Evolutionary conservation across 2,329 filamentous ascomycete genomes (phyloP), one percentile per base, ranked within the genome.

Genomic region (Chalara sp.): DNA sequence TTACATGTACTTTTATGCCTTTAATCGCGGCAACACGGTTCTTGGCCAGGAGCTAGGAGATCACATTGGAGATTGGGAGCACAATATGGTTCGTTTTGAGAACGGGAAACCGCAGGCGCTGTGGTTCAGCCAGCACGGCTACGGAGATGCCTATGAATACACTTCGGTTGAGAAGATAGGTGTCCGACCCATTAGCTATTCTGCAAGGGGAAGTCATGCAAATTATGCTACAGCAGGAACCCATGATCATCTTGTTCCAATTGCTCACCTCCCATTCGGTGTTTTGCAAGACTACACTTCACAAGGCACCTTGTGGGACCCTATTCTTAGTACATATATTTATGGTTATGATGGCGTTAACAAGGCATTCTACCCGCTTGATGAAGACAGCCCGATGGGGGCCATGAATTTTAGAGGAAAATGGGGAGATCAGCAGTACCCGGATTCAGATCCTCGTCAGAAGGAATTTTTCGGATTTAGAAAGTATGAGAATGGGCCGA

Each of bases 21-120:
- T 62, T 41, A 64, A 67, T 13, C 60, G 57, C 49, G 64, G 64
- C 29, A 66, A 64, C 43, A 64, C 50, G 1, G 63, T 67, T 2
- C 47, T 65, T 3, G 54, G 51, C 21, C 54, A 58, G n/a, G 64
- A 66, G 44, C 53, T 67, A 3, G 64, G 64, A 3, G 59, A 67
- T 61, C 83, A 86, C 62, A 76, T 86, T 32, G 83, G 82, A 6
- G 80, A 83, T 61, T 83, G 79, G 80, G 81, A 85, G 61, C 81
- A 85, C 63, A 81, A 77, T 49, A 83, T 84, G 80, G 70, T 87
- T 32, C 80, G 83, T 8, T 87, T 87, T 64, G 47, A 69, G 12
- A 70, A 82, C 49, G 78, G 78, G 7, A 55, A 59, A 1, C 83
- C 83, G 0, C 64, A 73, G 54, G 69, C 72, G 1, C 63, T 86